A percentile compares a stretch with the other conserved stretches of the same genome.
These are phyloP conservation scores for Cryphonectria radicalis DNA, from an alignment of 2,329 filamentous ascomycete species.

Conservation along the genomic window DNA sequence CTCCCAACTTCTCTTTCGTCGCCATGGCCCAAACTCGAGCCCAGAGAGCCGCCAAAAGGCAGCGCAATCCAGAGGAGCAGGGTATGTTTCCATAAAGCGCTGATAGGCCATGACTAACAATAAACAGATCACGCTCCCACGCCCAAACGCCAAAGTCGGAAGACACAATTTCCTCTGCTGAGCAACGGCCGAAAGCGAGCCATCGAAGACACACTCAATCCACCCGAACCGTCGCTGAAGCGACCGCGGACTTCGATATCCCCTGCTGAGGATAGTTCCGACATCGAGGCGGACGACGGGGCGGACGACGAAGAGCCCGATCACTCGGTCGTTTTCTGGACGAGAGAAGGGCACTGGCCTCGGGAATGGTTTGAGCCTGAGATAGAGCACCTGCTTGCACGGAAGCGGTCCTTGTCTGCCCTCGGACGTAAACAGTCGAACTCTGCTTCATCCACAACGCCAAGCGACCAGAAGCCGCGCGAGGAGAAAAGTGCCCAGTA, in stretches of 20 bases:
- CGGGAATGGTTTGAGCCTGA: constrained; percentile 7
- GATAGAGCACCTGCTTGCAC: constrained; percentile 25
- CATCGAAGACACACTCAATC: no score
- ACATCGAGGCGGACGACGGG: background rate
- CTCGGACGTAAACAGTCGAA: constrained; percentile 28
- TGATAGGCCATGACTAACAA: background rate
- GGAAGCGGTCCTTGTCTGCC: constrained; percentile 19
- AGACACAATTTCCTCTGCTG: no score
- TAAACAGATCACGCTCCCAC: no score
- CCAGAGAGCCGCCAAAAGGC: background rate
- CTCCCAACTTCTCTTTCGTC: background rate
- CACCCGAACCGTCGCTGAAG: no score
- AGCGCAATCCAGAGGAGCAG: background rate
- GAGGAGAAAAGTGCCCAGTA: constrained; percentile 46
- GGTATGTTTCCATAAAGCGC: background rate
- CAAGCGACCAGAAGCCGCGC: constrained; percentile 44
- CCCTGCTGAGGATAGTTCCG: background rate
- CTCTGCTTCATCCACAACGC: constrained; percentile 34
- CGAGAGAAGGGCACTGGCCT: constrained; percentile 29
- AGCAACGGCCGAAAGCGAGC: no score
- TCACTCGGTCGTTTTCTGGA: constrained; percentile 14
- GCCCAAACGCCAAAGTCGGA: no score
- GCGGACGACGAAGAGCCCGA: background rate
- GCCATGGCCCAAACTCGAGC: background rate
- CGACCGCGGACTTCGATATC: background rate